Percentiles rank a stretch among this genome's conserved stretches.
Conservation (phyloP, 1,284 basidiomycete genomes). For the Austroboletus novae-zelandiae region DNA sequence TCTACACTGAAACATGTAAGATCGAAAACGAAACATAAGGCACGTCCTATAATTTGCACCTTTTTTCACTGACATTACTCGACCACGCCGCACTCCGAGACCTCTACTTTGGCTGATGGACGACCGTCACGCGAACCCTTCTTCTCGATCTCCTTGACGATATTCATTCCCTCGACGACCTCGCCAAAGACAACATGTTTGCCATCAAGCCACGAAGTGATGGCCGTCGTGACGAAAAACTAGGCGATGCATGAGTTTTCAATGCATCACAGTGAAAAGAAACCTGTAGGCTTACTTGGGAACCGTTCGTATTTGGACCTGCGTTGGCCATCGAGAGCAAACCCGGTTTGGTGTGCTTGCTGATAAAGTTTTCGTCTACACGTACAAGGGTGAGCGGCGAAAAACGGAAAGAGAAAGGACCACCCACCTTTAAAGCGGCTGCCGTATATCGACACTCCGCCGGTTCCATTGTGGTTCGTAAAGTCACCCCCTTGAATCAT, state of each 20-base stretch:
- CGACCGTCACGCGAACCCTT: slow-evolving; percentile 55
- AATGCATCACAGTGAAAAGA: neutral
- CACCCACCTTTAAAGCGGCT: slow-evolving; percentile 66
- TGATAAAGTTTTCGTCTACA: slow-evolving; percentile 83
- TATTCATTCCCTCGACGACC: slow-evolving; percentile 73
- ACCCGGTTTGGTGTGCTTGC: slow-evolving; percentile 78
- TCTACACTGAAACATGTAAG: too few relatives aligned
- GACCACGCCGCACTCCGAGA: slow-evolving; percentile 61
- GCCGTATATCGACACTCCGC: slow-evolving; percentile 91
- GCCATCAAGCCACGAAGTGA: slow-evolving; percentile 76
- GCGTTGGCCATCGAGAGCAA: slow-evolving; percentile 92
- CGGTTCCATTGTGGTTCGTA: slow-evolving; percentile 75
- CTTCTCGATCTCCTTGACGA: slow-evolving; percentile 75
- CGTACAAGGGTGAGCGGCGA: neutral
- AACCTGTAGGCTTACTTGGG: slow-evolving; percentile 45
- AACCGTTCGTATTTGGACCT: slow-evolving; percentile 71
- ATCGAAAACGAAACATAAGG: too few relatives aligned
- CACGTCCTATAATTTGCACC: neutral
- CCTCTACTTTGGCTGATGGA: slow-evolving; percentile 55
- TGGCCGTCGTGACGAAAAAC: slow-evolving; percentile 89
- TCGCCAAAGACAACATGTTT: slow-evolving; percentile 86
- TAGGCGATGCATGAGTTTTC: slow-evolving; percentile 21
- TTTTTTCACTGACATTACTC: slow-evolving; percentile 14
- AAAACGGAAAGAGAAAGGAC: neutral
- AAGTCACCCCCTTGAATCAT: slow-evolving; percentile 88